These are phyloP conservation scores for Cutaneotrichosporon cyanovorans DNA, from an alignment of 1,284 basidiomycete genomes.

Conservation along the genomic window DNA sequence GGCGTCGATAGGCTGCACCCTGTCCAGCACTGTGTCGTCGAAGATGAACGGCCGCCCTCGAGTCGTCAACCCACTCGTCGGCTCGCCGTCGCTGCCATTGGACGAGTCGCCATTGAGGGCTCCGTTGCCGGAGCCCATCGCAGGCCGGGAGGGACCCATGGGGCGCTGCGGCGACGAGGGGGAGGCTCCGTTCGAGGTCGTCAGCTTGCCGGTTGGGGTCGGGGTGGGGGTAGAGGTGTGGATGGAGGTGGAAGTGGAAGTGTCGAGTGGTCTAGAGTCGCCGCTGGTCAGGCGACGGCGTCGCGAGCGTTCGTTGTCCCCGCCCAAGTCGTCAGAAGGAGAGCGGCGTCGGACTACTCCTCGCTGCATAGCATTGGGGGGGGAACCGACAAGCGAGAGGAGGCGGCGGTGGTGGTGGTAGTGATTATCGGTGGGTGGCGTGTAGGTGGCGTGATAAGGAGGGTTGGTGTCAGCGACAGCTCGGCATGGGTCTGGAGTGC, in stretches of 20 bases:
- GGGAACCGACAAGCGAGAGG: background rate
- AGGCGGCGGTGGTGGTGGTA: background rate
- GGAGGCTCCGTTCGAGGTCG: background rate
- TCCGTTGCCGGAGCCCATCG: constrained; percentile 8
- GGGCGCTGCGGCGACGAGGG: background rate
- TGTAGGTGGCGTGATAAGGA: background rate
- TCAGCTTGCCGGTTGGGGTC: background rate
- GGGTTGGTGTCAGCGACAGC: background rate
- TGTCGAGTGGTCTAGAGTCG: too few species aligned
- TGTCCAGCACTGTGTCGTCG: background rate
- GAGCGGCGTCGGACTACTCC: constrained; percentile 17
- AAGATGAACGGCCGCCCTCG: too few species aligned
- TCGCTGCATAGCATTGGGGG: constrained; percentile 7
- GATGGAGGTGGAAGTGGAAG: too few species aligned
- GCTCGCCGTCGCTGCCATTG: background rate
- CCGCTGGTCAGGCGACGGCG: constrained; percentile 1
- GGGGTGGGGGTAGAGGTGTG: constrained; percentile 3
- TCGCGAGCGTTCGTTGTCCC: constrained; percentile 1
- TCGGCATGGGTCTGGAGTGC: too few species aligned
- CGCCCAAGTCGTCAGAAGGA: constrained; percentile 2
- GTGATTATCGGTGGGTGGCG: background rate
- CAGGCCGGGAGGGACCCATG: constrained; percentile 10
- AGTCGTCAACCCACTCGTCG: background rate
- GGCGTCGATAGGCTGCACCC: constrained; percentile 7
- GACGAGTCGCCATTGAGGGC: constrained; percentile 2